Percentiles rank a stretch among this genome's conserved stretches.
Conservation (phyloP, 345 rosid genomes). For the Populus nigra region DNA sequence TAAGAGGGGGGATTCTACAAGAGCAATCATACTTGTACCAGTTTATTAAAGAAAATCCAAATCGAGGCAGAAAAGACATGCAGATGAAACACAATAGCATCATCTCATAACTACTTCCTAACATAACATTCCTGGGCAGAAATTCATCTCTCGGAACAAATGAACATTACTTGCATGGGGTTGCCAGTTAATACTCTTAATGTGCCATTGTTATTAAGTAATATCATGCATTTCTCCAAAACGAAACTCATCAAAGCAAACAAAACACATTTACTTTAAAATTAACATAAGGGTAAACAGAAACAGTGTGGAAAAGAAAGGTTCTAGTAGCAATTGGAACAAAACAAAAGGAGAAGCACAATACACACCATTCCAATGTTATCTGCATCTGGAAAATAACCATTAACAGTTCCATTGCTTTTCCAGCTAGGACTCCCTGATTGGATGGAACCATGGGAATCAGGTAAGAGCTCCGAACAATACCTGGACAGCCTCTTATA, state of each 20-base stretch:
- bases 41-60: neutral
- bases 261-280: neutral
- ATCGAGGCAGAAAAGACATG: neutral
- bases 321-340: slow-evolving; percentile 2
- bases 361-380: slow-evolving; percentile 77
- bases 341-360: slow-evolving; percentile 6
- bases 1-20: neutral
- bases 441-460: slow-evolving; percentile 45
- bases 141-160: neutral
- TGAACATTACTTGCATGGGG: neutral
- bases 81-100: neutral
- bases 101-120: slow-evolving; percentile 1
- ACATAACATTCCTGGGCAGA: neutral
- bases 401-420: slow-evolving; percentile 49
- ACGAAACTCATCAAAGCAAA: neutral
- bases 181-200: neutral
- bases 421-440: slow-evolving; percentile 52
- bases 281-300: neutral
- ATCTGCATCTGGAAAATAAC: slow-evolving; percentile 60
- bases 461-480: slow-evolving; percentile 73
- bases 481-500: slow-evolving; percentile 65
- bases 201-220: neutral
- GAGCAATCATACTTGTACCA: neutral
- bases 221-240: neutral
- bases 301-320: neutral